A percentile compares a stretch with the other conserved stretches of the same genome.
phyloP scores from a whole-genome alignment of 2,329 filamentous ascomycete genomes.

The Apiospora malaysiana region DNA sequence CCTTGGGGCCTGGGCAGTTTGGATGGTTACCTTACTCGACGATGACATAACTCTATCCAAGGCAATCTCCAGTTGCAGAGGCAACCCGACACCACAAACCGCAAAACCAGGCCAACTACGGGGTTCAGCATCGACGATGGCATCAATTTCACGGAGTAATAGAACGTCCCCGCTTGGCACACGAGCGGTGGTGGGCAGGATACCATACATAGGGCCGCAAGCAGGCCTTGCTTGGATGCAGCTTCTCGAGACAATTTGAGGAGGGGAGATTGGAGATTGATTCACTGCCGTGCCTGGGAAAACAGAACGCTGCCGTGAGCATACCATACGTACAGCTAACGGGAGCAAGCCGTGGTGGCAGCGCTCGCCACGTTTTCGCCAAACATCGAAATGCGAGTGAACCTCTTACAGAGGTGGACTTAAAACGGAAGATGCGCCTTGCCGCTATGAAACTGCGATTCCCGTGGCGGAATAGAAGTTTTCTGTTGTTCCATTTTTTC shows the following conservation, averaged over 20 bases:
- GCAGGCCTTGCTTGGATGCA: not conserved
- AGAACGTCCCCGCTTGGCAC: not conserved
- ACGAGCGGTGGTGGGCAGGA: not conserved
- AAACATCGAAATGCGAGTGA: slow-evolving; percentile 18
- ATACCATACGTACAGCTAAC: not conserved
- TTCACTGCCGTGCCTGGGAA: slow-evolving; percentile 15
- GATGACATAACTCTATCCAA: not conserved
- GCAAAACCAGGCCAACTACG: not conserved
- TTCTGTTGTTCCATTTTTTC: not conserved
- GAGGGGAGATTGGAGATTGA: not conserved
- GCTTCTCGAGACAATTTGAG: slow-evolving; percentile 12
- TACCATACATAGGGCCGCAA: too few relatives aligned
- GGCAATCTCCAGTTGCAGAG: slow-evolving; percentile 4
- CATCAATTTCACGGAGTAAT: not conserved
- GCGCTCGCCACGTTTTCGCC: slow-evolving; percentile 20
- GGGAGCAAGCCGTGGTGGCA: not conserved
- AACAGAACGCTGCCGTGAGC: slow-evolving; percentile 18
- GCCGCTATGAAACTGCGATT: slow-evolving; percentile 13
- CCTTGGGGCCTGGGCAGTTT: not conserved
- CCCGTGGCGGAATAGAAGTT: not conserved
- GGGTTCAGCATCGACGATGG: not conserved
- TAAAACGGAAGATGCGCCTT: slow-evolving; percentile 11
- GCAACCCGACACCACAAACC: not conserved
- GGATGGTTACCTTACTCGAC: not conserved
- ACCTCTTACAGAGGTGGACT: not conserved